Conservation (phyloP, 1,284 basidiomycete species). For the Athelia psychrophila region DNA sequence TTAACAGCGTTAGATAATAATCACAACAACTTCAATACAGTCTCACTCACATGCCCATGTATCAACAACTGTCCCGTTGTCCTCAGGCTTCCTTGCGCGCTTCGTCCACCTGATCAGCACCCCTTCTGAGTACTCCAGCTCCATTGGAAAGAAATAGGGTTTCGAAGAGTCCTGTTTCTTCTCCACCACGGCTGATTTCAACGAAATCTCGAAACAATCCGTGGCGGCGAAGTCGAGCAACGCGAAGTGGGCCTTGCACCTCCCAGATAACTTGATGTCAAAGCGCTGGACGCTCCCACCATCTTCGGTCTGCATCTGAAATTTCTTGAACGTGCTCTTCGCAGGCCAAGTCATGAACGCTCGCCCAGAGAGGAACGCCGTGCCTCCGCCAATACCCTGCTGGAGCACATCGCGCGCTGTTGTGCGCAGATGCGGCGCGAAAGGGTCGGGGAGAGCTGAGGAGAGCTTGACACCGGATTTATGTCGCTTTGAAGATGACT, state of each 20-base stretch:
- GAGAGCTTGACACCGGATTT: not conserved
- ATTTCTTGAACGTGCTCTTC: slow-evolving; percentile 19
- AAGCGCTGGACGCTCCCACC: slow-evolving; percentile 23
- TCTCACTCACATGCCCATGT: slow-evolving; percentile 37
- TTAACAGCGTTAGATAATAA: not conserved
- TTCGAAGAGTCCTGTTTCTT: slow-evolving; percentile 21
- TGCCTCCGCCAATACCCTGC: slow-evolving; percentile 2
- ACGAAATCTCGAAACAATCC: slow-evolving; percentile 37
- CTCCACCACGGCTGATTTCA: slow-evolving; percentile 36
- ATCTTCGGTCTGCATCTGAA: slow-evolving; percentile 10
- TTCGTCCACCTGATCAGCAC: slow-evolving; percentile 33
- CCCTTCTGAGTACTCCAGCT: slow-evolving; percentile 35
- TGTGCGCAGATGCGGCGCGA: not conserved
- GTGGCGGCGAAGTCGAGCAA: slow-evolving; percentile 30
- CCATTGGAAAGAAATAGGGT: slow-evolving; percentile 30
- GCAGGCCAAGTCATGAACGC: slow-evolving; percentile 43
- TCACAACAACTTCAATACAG: not conserved
- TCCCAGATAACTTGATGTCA: slow-evolving; percentile 33
- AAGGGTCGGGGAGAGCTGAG: not conserved
- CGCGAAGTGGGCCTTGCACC: slow-evolving; percentile 25
- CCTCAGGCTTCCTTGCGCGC: slow-evolving; percentile 15
- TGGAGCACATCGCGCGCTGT: not conserved
- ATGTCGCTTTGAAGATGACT: not conserved
- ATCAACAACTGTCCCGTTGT: slow-evolving; percentile 28
- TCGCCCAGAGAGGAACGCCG: slow-evolving; percentile 36